Evolutionary conservation across 768 basidiomycete genomes (phyloP).

Genomic region (Dioszegia aurantiaca): DNA sequence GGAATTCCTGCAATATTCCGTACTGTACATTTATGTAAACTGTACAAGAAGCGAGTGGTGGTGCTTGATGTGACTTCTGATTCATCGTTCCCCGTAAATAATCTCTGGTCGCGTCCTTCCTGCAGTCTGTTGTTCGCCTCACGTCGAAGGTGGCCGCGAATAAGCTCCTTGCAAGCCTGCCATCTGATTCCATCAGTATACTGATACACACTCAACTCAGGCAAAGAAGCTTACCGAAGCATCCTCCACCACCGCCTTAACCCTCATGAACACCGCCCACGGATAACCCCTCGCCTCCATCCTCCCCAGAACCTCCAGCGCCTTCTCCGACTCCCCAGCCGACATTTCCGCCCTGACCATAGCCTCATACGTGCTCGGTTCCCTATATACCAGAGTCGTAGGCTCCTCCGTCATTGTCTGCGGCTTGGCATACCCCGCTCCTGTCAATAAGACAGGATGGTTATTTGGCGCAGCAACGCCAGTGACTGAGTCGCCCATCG

Average conservation of each 20-base stretch:
- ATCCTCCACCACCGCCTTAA: conserved; percentile 35
- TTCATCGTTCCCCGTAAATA: too few species aligned
- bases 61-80: too few species aligned
- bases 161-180: too few species aligned
- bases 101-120: too few species aligned
- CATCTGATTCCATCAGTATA: too few species aligned
- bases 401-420: conserved; percentile 49
- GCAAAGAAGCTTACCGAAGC: conserved; percentile 4
- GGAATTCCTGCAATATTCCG: too few species aligned
- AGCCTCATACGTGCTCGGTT: conserved; percentile 69
- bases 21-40: too few species aligned
- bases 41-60: too few species aligned
- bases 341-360: conserved; percentile 90
- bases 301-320: conserved; percentile 66
- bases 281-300: conserved; percentile 59
- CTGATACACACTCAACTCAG: neutral
- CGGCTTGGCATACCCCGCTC: conserved; percentile 50
- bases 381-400: conserved; percentile 68
- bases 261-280: conserved; percentile 43
- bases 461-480: conserved; percentile 80
- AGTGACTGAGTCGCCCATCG: conserved; percentile 72
- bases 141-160: too few species aligned
- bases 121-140: too few species aligned
- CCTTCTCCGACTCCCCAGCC: conserved; percentile 64
- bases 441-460: conserved; percentile 67